phyloP scores from a whole-genome alignment of 116 monocot species.

The Papilionanthe hybrid region DNA sequence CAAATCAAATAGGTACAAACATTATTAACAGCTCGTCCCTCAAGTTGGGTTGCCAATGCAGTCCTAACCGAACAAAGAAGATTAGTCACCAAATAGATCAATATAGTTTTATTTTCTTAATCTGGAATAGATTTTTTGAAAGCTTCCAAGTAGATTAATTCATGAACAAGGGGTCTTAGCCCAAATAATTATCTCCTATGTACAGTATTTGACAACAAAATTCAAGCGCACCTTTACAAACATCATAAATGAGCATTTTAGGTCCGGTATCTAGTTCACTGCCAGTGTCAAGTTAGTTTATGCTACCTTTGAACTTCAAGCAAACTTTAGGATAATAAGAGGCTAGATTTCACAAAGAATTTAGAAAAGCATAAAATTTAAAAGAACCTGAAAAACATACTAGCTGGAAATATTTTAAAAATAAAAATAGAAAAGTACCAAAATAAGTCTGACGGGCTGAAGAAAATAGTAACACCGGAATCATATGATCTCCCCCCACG shows the following conservation, averaged over 20 bases:
- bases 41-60: background rate
- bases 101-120: background rate
- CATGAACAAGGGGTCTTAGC: background rate
- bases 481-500: slow-evolving; percentile 80
- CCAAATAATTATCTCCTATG: background rate
- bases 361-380: background rate
- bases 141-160: background rate
- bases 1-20: background rate
- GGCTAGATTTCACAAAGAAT: background rate
- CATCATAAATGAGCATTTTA: background rate
- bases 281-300: background rate
- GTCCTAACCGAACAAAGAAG: background rate
- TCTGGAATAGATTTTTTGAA: background rate
- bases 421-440: slow-evolving; percentile 42
- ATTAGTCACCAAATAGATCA: background rate
- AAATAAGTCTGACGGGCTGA: slow-evolving; percentile 81
- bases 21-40: background rate
- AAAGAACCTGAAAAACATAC: background rate
- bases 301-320: background rate
- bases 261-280: background rate
- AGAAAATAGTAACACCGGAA: slow-evolving; percentile 55
- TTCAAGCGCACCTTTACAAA: background rate
- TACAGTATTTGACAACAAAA: slow-evolving; percentile 4
- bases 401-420: background rate
- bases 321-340: background rate